These are phyloP conservation scores for Telfairia occidentalis DNA, from an alignment of 331 rosid species.

Conservation along the genomic window DNA sequence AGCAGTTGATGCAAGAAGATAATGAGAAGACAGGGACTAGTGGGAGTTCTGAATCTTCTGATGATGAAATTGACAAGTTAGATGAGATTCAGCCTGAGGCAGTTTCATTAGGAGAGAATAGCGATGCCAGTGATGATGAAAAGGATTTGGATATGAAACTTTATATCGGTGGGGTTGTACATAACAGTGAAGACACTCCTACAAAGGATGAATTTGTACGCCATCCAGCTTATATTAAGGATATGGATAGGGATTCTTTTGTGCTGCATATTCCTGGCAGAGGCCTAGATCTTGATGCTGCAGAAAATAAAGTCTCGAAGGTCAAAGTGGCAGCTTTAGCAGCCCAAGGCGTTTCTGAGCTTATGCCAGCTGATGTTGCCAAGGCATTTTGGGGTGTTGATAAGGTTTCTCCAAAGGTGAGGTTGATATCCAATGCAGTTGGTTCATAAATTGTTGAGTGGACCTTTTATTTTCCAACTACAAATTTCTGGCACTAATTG, in stretches of 20 bases:
- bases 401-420: conserved; percentile 85
- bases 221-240: conserved; percentile 75
- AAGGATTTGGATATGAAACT: conserved; percentile 80
- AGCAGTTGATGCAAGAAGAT: conserved; percentile 70
- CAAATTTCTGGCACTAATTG: too few species aligned
- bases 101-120: conserved; percentile 47
- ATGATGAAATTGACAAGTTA: conserved; percentile 44
- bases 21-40: conserved; percentile 32
- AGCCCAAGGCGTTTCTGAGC: conserved; percentile 74
- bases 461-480: too few species aligned
- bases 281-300: conserved; percentile 42
- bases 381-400: conserved; percentile 77
- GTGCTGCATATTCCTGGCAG: conserved; percentile 55
- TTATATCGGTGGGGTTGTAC: conserved; percentile 82
- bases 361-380: conserved; percentile 92
- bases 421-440: conserved; percentile 16
- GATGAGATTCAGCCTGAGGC: conserved; percentile 62
- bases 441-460: not conserved
- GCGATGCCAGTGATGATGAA: conserved; percentile 46
- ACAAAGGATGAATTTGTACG: conserved; percentile 62
- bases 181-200: conserved; percentile 60
- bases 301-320: conserved; percentile 46
- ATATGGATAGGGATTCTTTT: conserved; percentile 74
- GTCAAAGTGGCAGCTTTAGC: conserved; percentile 76
- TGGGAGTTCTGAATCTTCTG: conserved; percentile 57